These are phyloP conservation scores for Aspergillus incahuasiensis DNA, from an alignment of 495 filamentous ascomycete species.

Conservation along the genomic window DNA sequence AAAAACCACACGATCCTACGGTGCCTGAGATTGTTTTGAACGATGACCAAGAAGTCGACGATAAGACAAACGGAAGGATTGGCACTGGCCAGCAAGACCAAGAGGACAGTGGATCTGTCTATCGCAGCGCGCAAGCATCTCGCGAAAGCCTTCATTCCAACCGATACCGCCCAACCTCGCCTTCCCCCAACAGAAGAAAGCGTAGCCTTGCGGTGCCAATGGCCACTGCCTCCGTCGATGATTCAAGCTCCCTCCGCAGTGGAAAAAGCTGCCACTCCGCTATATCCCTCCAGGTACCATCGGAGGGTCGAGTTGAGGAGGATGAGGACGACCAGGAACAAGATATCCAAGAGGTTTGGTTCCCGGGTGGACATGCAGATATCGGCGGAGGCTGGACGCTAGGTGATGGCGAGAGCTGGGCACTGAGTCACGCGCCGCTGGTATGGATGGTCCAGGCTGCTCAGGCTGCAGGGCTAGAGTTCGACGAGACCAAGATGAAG, in stretches of 20 bases:
- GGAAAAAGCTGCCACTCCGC: constrained; percentile 35
- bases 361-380: constrained; percentile 76
- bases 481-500: constrained; percentile 64
- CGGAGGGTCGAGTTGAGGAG: background rate
- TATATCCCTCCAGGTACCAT: constrained; percentile 34
- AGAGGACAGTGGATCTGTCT: constrained; percentile 29
- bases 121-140: constrained; percentile 29
- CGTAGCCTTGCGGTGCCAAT: constrained; percentile 30
- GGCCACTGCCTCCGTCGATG: constrained; percentile 26
- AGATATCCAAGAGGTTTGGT: constrained; percentile 82
- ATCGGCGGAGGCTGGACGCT: constrained; percentile 82
- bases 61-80: background rate
- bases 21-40: constrained; percentile 11
- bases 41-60: background rate
- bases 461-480: constrained; percentile 64
- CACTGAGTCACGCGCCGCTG: constrained; percentile 70
- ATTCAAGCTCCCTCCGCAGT: constrained; percentile 34
- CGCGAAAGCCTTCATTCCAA: constrained; percentile 22
- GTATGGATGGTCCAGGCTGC: constrained; percentile 85
- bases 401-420: constrained; percentile 46
- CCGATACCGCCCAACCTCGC: constrained; percentile 44
- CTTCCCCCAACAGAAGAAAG: constrained; percentile 12
- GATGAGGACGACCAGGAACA: constrained; percentile 53
- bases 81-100: constrained; percentile 21
- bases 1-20: background rate